Evolutionary conservation across 75 land plant species (phyloP), one percentile per base, ranked within the genome.

Genomic region (Adiantum capillusveneris): DNA sequence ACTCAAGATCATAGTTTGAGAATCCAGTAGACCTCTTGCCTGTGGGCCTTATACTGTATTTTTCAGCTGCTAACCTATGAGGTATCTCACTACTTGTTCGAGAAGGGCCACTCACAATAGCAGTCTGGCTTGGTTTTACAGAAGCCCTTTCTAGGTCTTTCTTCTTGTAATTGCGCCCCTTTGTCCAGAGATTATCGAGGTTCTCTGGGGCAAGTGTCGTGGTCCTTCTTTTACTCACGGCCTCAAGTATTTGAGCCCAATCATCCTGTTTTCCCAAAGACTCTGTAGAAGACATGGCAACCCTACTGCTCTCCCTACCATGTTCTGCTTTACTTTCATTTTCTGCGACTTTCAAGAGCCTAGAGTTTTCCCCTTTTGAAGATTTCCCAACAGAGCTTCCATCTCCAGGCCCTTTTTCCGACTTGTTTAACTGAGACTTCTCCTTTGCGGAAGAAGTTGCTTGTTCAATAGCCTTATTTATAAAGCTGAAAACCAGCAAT

Each of bases 181-280:
- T 95, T 14, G 96, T 64, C 99, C 99, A 95, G 58, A 95, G 72
- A 61, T 95, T 90, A 44, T 95, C 99, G 53, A 95, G 84, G 71
- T 95, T 87, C 70, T 95, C 99, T 45, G 99, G 99, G 52, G 83
- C 72, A 65, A 95, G 86, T 57, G 85, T 85, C 53, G 86, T 77
- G 54, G 86, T 75, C 76, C 86, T 79, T 57, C 84, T 79, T 59
- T 86, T 83, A 14, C 79, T 86, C 29, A 80, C 83, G 43, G 81
- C 91, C 25, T 95, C 92, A 42, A 90, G 39, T 9, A 57, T 62
- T 29, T 74, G 71, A 1, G 84, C 96, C 96, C 99, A 90, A 45
- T 86, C 96, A 50, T 79, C 84, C 34, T 79, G 55, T 3, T 54
- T 53, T 24, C 55, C 55, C 2, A 2, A 46, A 21, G 50, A 46